Percentiles rank a stretch among this genome's conserved stretches.
Conservation (phyloP, 2,329 filamentous ascomycete species). For the Ceratocystis ficicola region DNA sequence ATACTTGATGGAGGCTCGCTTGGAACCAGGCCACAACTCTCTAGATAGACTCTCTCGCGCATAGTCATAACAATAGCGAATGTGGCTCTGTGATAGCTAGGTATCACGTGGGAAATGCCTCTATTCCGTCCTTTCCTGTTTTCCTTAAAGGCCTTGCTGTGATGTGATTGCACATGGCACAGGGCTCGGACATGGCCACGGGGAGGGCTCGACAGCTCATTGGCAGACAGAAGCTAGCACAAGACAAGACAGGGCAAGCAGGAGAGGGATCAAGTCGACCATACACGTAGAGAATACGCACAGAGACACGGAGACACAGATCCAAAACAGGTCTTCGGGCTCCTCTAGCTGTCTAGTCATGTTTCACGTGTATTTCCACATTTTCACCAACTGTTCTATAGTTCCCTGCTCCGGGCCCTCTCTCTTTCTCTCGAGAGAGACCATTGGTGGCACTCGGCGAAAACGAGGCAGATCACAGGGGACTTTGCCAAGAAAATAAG, state of each 20-base stretch:
- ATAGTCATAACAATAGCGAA: neutral
- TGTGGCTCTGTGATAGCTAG: neutral
- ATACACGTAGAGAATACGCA: neutral
- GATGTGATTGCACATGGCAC: neutral
- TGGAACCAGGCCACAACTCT: neutral
- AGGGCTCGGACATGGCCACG: neutral
- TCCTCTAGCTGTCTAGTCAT: neutral
- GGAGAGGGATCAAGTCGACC: neutral
- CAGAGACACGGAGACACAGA: neutral
- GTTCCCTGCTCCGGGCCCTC: neutral
- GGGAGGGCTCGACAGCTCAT: neutral
- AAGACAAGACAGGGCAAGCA: neutral
- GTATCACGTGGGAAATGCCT: neutral
- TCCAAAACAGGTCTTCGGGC: neutral
- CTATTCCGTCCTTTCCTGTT: neutral
- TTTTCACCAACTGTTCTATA: conserved; percentile 1
- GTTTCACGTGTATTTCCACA: conserved; percentile 11
- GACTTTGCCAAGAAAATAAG: neutral
- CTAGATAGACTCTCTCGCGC: neutral
- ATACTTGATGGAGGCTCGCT: neutral
- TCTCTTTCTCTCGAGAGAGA: neutral
- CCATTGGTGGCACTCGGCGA: conserved; percentile 4
- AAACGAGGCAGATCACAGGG: neutral
- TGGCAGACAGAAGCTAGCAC: neutral
- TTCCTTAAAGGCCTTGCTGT: neutral